Evolutionary conservation across 2,329 filamentous ascomycete species (phyloP), one percentile per base, ranked within the genome.

Genomic region (Colletotrichum musicola): DNA sequence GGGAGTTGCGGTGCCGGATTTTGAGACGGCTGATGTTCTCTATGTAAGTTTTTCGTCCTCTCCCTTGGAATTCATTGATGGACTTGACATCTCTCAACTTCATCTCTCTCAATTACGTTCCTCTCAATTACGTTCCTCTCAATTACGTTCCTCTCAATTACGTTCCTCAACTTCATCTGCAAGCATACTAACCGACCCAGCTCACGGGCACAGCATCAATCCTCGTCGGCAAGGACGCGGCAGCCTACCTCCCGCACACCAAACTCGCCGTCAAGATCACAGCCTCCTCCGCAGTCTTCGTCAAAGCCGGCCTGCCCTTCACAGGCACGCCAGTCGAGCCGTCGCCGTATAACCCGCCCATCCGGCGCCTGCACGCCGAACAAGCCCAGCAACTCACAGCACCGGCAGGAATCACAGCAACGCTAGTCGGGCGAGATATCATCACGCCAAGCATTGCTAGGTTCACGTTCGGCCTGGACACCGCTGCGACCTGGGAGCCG

Each of bases 271-370:
- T 97, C 27, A 90, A 87, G 70, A 85, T 97, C 59, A 88, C 82
- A 6, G 81, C 95, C 38, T 83, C 84, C 0, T 84, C 85, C 5
- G 87, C 89, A 16, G 82, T 88, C 20, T 90, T 91, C 72, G 89
- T 97, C 22, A 79, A 83, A 27, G 82, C 85, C 18, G 89, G 91
- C 0, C 83, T 97, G 2, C 82, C 90, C 1, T 94, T 97, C 76
- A 85, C 90, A 38, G 93, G 92, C 3, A 76, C 75, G 0, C 72
- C 80, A 0, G 84, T 86, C 2, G 87, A 90, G 55, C 84, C 82
- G 62, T 94, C 91, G 6, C 93, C 94, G 0, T 97, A 97, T 75
- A 97, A 95, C 77, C 94, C 94, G 0, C 84, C 86, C 0, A 84
- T 95, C 0, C 87, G 93, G 2, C 88, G 85, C 38, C 84, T 96